Evolutionary conservation across 148 eudicot species (phyloP), one percentile per base, ranked within the genome.

Genomic region (Fagopyrum esculentum): DNA sequence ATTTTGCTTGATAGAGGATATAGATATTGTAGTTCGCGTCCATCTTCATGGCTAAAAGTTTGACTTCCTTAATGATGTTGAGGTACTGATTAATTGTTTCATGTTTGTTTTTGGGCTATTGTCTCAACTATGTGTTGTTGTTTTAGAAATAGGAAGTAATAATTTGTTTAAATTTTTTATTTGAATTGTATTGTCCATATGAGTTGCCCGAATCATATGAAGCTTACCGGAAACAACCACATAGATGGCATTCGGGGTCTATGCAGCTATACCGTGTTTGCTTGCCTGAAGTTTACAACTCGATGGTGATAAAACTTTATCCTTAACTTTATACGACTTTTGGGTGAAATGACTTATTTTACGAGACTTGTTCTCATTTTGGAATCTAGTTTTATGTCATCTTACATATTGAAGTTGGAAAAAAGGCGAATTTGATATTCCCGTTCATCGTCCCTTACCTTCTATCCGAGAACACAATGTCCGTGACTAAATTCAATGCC

Each of bases 191-290:
- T 77, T 82, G 72, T 75, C 93, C 90, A 81, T 94, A 97, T 75
- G 98, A 94, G 75, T 54, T 94, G 72, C 98, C 98, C 6, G 98
- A 91, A 84, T 94, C 98, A n/a, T 94, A 91, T 80, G 98, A 93
- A 84, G 98, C 98, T 61, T 22, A 22, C 26, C 26, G 26, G 0
- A 22, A 22, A 22, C 26, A 22, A 73, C 98, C 91, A 57, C 98
- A 94, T 57, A 82, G 98, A 84, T 94, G 98, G 98, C 98, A 94
- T 81, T 94, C 98, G 6, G 98, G 98, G 56, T 97, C 98, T 6
- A 94, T 94, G 98, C 98, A 91, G 78, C 80, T 94, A 82, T 94
- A 91, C 77, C 91, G 97, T 50, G 93, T 94, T 61, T 94, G 98
- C 80, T 84, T 94, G 79, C 97, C 96, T 6, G 96, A 77, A 75